Base-by-base conservation (phyloP, 306 rosid genomes). In the Cicer pinnatifidum region DNA sequence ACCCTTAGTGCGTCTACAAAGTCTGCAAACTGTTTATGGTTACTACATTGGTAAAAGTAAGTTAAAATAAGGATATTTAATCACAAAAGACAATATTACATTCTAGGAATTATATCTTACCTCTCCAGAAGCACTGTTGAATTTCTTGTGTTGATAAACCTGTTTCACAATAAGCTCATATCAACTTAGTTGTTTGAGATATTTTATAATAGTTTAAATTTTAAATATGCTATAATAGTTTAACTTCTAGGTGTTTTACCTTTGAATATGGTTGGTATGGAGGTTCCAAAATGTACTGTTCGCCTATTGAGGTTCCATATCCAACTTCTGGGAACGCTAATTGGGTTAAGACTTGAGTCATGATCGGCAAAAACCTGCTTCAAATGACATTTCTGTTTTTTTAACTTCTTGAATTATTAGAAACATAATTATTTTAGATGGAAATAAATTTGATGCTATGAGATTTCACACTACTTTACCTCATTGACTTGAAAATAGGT, bases 401-500 rank as follows among this genome's bases (percentile, higher is more conserved):
- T 71, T n/a, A 62, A 33, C 10, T 67, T 69, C 76, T 62, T 51
- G 52, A 78, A 68, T 39, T 47, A 39, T 39, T 47, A 39, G 72
- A 77, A 71, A 57, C 43, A 60, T 13, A 65, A 9, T 72, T 71
- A 69, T 44, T 40, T 20, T 78, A 73, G 40, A 51, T 41, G 47
- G 28, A 59, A 61, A 76, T 35, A 73, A 10, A 71, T 43, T 35
- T 63, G 45, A 16, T 59, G 41, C n/a, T 51, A 17, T 2, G 67
- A 56, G 43, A 35, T 20, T 71, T 48, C 56, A 56, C 16, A 44
- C 28, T 35, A 8, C 75, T 73, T 80, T 65, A 93, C 98, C 98
- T 93, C 97, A 68, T 93, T 93, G 78, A 93, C 98, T 83, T 93
- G 97, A 80, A 93, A 93, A 83, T 93, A 93, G 71, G 98, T 93